A percentile compares a stretch with the other conserved stretches of the same genome.
Evolutionary conservation across 495 filamentous ascomycete genomes (phyloP).

Genomic region (Ascodesmis nigricans): DNA sequence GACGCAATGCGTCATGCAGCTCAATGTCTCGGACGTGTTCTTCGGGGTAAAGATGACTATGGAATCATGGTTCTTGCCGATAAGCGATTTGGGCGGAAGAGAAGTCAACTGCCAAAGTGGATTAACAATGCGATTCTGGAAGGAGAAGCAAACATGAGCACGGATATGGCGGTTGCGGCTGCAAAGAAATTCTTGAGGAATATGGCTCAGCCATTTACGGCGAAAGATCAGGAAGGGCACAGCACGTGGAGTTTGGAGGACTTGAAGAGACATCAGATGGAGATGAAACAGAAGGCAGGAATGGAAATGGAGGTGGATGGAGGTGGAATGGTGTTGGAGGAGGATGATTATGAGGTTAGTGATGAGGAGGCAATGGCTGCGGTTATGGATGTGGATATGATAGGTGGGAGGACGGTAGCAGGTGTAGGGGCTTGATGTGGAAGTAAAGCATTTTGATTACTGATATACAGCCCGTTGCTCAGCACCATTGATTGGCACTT

Average conservation of each 20-base stretch:
- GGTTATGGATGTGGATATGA: no score
- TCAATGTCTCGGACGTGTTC: slow-evolving; percentile 85
- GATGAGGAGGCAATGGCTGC: background rate
- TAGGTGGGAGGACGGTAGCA: no score
- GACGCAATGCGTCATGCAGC: slow-evolving; percentile 97
- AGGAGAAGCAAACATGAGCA: slow-evolving; percentile 66
- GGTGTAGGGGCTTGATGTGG: no score
- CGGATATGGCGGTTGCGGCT: slow-evolving; percentile 77
- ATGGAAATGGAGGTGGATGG: slow-evolving; percentile 25
- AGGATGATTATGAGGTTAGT: background rate
- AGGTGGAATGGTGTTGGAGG: slow-evolving; percentile 1
- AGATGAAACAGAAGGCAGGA: slow-evolving; percentile 50
- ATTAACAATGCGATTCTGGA: slow-evolving; percentile 76
- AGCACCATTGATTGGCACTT: no score
- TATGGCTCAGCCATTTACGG: slow-evolving; percentile 77
- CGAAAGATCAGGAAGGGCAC: slow-evolving; percentile 68
- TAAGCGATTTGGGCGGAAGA: slow-evolving; percentile 71
- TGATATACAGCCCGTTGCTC: no score
- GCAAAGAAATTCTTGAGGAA: slow-evolving; percentile 73
- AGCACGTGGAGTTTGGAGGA: slow-evolving; percentile 75
- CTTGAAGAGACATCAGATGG: slow-evolving; percentile 53
- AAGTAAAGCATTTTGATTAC: no score
- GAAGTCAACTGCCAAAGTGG: slow-evolving; percentile 85
- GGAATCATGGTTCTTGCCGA: slow-evolving; percentile 97
- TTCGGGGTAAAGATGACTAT: slow-evolving; percentile 95